These are phyloP conservation scores for Diaporthe sp. DNA, from an alignment of 2,329 filamentous ascomycete species.

Conservation along the genomic window DNA sequence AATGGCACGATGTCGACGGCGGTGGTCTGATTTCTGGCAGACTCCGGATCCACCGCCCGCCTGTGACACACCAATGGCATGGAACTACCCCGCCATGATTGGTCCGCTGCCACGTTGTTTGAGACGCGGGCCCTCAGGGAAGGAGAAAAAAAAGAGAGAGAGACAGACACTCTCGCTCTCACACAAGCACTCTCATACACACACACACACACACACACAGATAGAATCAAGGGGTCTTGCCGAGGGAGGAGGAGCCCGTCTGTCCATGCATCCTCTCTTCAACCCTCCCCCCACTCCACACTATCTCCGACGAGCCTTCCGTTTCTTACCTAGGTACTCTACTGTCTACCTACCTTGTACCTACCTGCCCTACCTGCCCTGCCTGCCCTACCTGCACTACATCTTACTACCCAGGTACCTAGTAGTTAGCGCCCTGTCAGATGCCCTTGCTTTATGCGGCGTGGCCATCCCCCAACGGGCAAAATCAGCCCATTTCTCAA, in stretches of 20 bases:
- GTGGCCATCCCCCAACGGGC: neutral
- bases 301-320: no score
- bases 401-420: no score
- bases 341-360: no score
- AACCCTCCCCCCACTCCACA: neutral
- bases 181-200: neutral
- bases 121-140: conserved; percentile 13
- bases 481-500: conserved; percentile 21
- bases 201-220: no score
- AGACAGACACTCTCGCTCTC: no score
- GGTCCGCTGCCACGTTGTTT: conserved; percentile 14
- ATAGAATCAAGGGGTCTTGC: neutral
- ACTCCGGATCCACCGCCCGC: conserved; percentile 32
- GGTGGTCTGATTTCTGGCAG: conserved; percentile 36
- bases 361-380: no score
- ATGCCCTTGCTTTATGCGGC: neutral
- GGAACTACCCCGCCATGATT: conserved; percentile 28
- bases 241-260: neutral
- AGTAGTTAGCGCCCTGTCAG: conserved; percentile 7
- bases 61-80: conserved; percentile 31
- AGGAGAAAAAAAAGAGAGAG: conserved; percentile 3
- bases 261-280: neutral
- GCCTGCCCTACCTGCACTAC: neutral
- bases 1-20: conserved; percentile 30
- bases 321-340: no score